These are phyloP conservation scores for Psilocybe tampanensis DNA, from an alignment of 768 basidiomycete species.

Conservation along the genomic window DNA sequence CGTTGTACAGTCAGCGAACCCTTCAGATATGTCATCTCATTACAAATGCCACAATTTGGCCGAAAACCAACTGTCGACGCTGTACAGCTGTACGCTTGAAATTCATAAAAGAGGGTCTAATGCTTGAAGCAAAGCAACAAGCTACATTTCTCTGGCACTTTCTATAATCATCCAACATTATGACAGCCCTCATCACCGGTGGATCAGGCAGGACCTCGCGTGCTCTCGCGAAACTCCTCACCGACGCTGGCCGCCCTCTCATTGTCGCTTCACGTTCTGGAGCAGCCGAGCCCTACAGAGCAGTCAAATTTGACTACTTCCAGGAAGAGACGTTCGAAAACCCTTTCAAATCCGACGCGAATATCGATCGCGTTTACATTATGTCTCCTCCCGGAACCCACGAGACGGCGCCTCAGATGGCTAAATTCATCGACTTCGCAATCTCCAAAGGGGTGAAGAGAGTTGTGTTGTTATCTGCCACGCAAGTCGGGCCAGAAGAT, in stretches of 20 bases:
- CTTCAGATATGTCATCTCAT: too few species aligned
- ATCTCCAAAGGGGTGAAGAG: background rate
- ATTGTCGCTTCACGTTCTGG: background rate
- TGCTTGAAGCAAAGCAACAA: too few species aligned
- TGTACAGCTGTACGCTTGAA: too few species aligned
- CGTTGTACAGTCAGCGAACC: too few species aligned
- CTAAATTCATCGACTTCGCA: background rate
- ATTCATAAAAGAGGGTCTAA: too few species aligned
- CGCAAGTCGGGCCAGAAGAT: background rate
- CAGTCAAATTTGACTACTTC: background rate
- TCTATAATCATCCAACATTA: background rate
- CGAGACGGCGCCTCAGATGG: background rate
- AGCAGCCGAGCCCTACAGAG: background rate
- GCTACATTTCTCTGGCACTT: too few species aligned
- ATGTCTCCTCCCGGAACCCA: background rate
- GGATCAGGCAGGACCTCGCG: background rate
- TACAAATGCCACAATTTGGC: too few species aligned
- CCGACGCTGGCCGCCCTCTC: background rate
- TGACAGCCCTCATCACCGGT: background rate
- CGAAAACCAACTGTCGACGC: too few species aligned
- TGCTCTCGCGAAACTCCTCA: background rate
- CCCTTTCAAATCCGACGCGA: background rate
- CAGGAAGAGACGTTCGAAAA: background rate
- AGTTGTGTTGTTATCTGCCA: background rate
- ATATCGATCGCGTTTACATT: slow-evolving; percentile 1